These are phyloP conservation scores for Cotoneaster glaucophyllus DNA, from an alignment of 306 rosid genomes.

Conservation along the genomic window DNA sequence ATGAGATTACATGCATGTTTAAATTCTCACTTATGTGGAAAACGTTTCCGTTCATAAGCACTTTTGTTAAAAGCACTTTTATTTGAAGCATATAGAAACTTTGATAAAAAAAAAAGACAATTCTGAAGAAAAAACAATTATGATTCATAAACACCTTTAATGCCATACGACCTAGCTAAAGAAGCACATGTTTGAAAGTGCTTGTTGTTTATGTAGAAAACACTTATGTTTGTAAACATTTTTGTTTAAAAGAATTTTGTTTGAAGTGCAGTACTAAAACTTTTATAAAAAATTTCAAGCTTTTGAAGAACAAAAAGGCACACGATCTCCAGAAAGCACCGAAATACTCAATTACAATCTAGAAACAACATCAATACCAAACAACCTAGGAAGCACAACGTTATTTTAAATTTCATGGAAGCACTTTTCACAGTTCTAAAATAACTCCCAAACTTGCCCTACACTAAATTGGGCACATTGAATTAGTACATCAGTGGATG, in stretches of 20 bases:
- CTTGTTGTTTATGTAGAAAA: not conserved
- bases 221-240: not conserved
- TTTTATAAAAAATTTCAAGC: too few species aligned
- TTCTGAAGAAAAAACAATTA: too few species aligned
- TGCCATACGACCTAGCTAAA: not conserved
- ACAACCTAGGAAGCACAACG: not conserved
- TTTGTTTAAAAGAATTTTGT: too few species aligned
- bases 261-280: too few species aligned
- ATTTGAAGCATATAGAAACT: too few species aligned
- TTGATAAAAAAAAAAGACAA: too few species aligned
- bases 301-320: too few species aligned
- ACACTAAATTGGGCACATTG: not conserved
- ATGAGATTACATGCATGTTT: not conserved
- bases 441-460: not conserved
- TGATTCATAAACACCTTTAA: not conserved
- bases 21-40: not conserved
- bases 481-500: not conserved
- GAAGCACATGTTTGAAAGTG: not conserved
- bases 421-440: not conserved
- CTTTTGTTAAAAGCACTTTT: not conserved
- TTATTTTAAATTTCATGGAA: not conserved
- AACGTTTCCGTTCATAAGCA: too few species aligned
- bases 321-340: not conserved
- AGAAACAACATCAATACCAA: not conserved
- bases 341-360: not conserved